Base-by-base conservation (phyloP, 257 asterid genomes). In the Petunia axillaris region DNA sequence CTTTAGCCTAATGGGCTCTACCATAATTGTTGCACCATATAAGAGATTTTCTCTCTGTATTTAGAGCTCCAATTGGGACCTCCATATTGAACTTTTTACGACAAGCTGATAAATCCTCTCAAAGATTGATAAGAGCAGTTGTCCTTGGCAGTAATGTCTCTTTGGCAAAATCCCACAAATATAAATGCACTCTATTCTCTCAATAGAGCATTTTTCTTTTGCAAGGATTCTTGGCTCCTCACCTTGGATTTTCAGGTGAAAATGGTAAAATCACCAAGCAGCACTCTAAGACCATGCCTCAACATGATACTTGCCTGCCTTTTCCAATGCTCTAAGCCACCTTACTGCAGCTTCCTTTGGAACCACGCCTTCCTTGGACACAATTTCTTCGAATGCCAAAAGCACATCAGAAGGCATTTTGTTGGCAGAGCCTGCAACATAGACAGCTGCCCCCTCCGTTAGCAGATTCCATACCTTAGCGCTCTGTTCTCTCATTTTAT, bases 341-440 rank as follows among this genome's bases (percentile, higher is more conserved):
- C 87, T 88, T 35, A 74, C 79, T 15, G 97, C 93, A 39, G 84
- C 89, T 67, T 94, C 97, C 82, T 79, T 95, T 2, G 96, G 81
- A 82, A 82, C 97, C 67, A 91, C 94, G 36, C 89, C 85, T 85
- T 92, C 93, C 13, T 36, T 46, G 14, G 89, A 86, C 76, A 96
- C 84, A 6, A 91, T 90, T 71, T 94, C 99, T 89, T 92, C 97
- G 35, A 96, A 88, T 0, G 95, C 91, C 6, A 90, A 85, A 66
- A 91, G 65, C 46, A 96, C 98, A 82, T 96, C 99, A 2, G 89
- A 71, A 40, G 99, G 99, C 99, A 95, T 93, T 83, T 95, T 91
- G 79, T 89, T 85, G 36, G 99, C 94, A 80, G 99, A 95, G 79
- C 99, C 99, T 13, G 99, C 93, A 53, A 93, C 88, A 80, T 93